phyloP scores from a whole-genome alignment of 2,329 filamentous ascomycete genomes.

The Bipolaris victoriae region DNA sequence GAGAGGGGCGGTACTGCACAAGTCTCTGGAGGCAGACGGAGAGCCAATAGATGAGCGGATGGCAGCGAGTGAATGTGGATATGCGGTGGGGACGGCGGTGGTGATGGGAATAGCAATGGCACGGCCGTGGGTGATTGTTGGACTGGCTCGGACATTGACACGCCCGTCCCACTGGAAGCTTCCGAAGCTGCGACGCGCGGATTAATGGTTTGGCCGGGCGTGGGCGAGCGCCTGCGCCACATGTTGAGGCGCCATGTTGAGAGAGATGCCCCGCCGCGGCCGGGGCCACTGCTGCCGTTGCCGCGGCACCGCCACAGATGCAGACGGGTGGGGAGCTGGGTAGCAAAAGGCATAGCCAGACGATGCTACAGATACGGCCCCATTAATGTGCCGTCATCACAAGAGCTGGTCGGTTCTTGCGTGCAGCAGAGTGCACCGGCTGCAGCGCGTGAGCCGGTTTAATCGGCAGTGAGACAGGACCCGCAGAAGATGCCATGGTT shows the following conservation, averaged over 20 bases:
- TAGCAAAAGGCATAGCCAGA: neutral
- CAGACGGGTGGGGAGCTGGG: neutral
- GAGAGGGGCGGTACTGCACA: neutral
- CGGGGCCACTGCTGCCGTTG: neutral
- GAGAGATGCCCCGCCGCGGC: too few relatives aligned
- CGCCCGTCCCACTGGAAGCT: slow-evolving; percentile 22
- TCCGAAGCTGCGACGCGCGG: slow-evolving; percentile 20
- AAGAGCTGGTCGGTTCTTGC: too few relatives aligned
- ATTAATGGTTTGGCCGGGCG: slow-evolving; percentile 23
- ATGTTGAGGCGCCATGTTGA: too few relatives aligned
- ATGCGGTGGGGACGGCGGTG: slow-evolving; percentile 5
- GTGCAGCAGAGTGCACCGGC: neutral
- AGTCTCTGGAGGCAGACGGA: neutral
- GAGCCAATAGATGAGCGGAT: neutral
- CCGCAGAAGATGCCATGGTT: slow-evolving; percentile 13
- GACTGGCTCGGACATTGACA: slow-evolving; percentile 6
- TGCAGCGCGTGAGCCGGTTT: slow-evolving; percentile 8
- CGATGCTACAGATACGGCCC: neutral
- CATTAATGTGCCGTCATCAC: too few relatives aligned
- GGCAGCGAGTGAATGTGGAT: neutral
- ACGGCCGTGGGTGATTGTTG: slow-evolving; percentile 5
- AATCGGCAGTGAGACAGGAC: slow-evolving; percentile 18
- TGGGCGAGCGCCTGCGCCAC: neutral
- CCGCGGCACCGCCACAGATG: neutral
- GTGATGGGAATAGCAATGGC: slow-evolving; percentile 6